phyloP scores from a whole-genome alignment of 495 filamentous ascomycete species.

The Usnea hakonensis region DNA sequence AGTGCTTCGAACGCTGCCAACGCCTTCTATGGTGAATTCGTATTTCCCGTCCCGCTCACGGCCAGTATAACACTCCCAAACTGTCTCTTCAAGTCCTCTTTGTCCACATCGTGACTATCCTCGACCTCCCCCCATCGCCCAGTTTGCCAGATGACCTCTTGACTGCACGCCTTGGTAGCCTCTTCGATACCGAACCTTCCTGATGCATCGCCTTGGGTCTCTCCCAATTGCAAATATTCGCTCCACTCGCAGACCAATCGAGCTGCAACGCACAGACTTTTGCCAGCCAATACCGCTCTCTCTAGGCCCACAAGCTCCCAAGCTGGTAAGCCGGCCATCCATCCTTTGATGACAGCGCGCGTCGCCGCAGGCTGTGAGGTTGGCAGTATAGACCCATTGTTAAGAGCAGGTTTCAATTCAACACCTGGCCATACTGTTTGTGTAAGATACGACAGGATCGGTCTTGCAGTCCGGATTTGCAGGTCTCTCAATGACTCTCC shows the following conservation, averaged over 20 bases:
- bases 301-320: constrained; percentile 86
- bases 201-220: constrained; percentile 20
- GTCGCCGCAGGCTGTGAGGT: constrained; percentile 61
- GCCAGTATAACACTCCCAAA: constrained; percentile 77
- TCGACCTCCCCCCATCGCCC: constrained; percentile 92
- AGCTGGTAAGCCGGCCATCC: constrained; percentile 61
- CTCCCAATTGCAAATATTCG: constrained; percentile 48
- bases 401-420: constrained; percentile 66
- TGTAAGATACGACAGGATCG: constrained; percentile 62
- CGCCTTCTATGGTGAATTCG: background rate
- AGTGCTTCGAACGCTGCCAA: background rate
- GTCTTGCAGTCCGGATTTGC: constrained; percentile 59
- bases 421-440: constrained; percentile 79
- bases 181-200: constrained; percentile 48
- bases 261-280: constrained; percentile 72
- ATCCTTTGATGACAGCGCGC: constrained; percentile 64
- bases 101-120: constrained; percentile 96
- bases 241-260: constrained; percentile 85
- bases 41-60: constrained; percentile 47
- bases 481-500: constrained; percentile 53
- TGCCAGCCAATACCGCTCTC: constrained; percentile 71
- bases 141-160: constrained; percentile 90
- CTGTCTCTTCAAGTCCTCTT: constrained; percentile 82
- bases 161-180: constrained; percentile 65
- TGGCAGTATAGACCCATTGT: constrained; percentile 64